Evolutionary conservation across 371 early-diverging fungal genomes (phyloP), one percentile per base, ranked within the genome.

Genomic region (Chytridium lagenaria): DNA sequence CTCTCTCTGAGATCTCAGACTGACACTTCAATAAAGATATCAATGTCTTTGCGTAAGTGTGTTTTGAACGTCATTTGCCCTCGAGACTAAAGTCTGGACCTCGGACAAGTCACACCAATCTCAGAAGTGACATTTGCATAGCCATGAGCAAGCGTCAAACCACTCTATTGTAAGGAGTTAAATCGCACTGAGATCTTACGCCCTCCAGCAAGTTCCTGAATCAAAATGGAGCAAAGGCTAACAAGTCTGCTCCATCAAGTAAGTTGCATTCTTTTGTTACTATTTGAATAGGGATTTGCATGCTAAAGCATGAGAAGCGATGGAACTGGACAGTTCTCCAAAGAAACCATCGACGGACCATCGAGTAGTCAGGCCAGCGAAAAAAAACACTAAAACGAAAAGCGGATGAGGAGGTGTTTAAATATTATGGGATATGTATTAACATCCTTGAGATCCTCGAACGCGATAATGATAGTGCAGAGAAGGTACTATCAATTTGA

Each of bases 181-280:
- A 26, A 12, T 26, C 31, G 26, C 36, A 34, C 10, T 61, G 31
- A 61, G 2, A 37, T 23, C 55, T 52, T 15, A 52, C 55, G 5
- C 26, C 23, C 12, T 34, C 23, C 30, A 61, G 61, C 61, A 61
- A 61, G 36, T 61, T 61, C 61, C 36, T 61, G 30, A 61, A 61
- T 34, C 36, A 28, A 26, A 61, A 61, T 61, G 61, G 36, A 12
- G 7, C 61, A 12, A 61, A 61, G 36, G 30, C 61, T 15, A 61
- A 36, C 36, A 61, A 36, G 10, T 26, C 61, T 33, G 23, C 5
- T 34, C 7, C 61, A 22, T 15, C 31, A 3, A 26, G 61, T 37
- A 61, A 22, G 61, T 44, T 7, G 19, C 7, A 19, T 19, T 44
- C 44, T 12, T 44, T 44, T 44, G 12, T n/a, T n/a, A n/a, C n/a